A percentile compares a stretch with the other conserved stretches of the same genome.
Evolutionary conservation across 2,329 filamentous ascomycete genomes (phyloP).

Genomic region (Escovopsis sp.): DNA sequence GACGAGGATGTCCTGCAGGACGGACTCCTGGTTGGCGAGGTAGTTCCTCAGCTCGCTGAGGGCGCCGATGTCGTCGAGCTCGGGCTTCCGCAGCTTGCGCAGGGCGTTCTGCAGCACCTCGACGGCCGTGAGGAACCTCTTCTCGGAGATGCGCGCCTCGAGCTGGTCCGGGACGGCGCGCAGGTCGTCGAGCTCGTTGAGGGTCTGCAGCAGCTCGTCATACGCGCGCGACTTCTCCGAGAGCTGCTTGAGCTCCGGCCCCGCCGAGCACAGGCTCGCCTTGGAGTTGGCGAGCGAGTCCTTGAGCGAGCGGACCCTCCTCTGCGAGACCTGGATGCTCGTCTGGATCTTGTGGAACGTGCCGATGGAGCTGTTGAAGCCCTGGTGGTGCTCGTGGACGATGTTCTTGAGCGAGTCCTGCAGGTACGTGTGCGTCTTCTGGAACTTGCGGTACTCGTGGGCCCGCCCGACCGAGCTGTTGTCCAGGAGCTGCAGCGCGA

Average conservation of each 20-base stretch:
- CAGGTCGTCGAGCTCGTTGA: constrained; percentile 76
- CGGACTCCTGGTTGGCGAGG: constrained; percentile 81
- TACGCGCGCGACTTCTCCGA: constrained; percentile 81
- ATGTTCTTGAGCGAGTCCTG: constrained; percentile 87
- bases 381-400: constrained; percentile 97
- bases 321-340: constrained; percentile 80
- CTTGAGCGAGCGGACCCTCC: constrained; percentile 67
- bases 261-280: constrained; percentile 65
- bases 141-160: constrained; percentile 90
- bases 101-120: constrained; percentile 82
- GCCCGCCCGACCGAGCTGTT: constrained; percentile 84
- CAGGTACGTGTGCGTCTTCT: constrained; percentile 71
- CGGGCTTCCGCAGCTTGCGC: constrained; percentile 68
- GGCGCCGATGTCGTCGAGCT: constrained; percentile 83
- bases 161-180: constrained; percentile 82
- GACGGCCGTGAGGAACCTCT: constrained; percentile 83
- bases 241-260: constrained; percentile 81
- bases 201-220: constrained; percentile 71
- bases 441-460: constrained; percentile 74
- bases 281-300: constrained; percentile 73
- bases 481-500: constrained; percentile 90
- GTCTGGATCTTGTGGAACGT: constrained; percentile 98
- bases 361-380: constrained; percentile 97
- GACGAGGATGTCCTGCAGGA: constrained; percentile 86
- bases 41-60: constrained; percentile 76